Evolutionary conservation across 2,329 filamentous ascomycete genomes (phyloP), one percentile per base, ranked within the genome.

Genomic region (Calonectria pseudoturangicola): DNA sequence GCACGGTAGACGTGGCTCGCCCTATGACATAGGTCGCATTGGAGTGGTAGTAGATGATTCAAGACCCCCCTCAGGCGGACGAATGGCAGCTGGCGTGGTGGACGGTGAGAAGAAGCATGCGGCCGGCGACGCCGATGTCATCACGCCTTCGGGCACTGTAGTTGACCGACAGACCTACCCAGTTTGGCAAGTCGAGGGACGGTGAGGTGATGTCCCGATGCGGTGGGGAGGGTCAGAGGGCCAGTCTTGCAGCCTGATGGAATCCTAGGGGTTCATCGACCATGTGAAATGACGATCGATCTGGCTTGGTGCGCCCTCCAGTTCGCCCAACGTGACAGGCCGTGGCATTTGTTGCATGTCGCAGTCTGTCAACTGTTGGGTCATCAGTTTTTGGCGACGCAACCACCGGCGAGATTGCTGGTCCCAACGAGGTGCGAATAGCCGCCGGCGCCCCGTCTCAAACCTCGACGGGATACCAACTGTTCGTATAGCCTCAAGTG

Each of bases 91-190:
- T n/a, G 8, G 45, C 58, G 41, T 62, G 65, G 60, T 51, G 36
- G 30, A 45, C 51, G 56, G 66, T 47, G 58, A 54, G 16, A 36
- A 66, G 48, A 36, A 66, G 48, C 67, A 72, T 70, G 45, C 70
- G 63, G 70, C 70, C 77, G 77, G 77, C 76, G 67, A 76, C 70
- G 66, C 77, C 77, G 77, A 77, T 77, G 64, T 79, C 70, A 67
- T 39, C 47, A 60, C 63, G 45, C 39, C 41, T n/a, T 25, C 48
- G 27, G 36, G 27, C 39, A 27, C 36, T 36, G 64, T 56, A 51
- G 50, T 33, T 66, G 50, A 43, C 36, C 64, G 54, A 58, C 62
- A 54, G 39, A 71, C 54, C 18, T 63, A 50, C 63, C 63, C 30
- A 21, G 64, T 62, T 54, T 47, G 69, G 69, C 47, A 67, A 60